A percentile compares a stretch with the other conserved stretches of the same genome.
Evolutionary conservation across 148 eudicot species (phyloP).

Genomic region (Cornus kousa): DNA sequence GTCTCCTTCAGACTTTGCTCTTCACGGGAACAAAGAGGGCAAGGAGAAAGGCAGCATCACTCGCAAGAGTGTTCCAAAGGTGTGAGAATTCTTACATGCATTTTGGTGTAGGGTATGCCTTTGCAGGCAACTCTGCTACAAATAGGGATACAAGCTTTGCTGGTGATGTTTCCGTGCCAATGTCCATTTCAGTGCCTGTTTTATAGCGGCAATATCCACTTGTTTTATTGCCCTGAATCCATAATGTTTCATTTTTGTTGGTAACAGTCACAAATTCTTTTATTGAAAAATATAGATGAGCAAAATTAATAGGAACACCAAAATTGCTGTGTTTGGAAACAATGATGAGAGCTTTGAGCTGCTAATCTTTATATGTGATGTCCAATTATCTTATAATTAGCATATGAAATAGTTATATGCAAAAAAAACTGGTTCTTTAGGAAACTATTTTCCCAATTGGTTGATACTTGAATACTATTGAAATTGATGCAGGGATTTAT

Average conservation of each 20-base stretch:
- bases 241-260: conserved; percentile 16
- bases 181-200: conserved; percentile 55
- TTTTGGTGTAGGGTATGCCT: conserved; percentile 50
- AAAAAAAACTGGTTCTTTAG: not conserved
- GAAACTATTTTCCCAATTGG: not conserved
- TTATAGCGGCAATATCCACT: conserved; percentile 29
- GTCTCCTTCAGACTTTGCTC: conserved; percentile 51
- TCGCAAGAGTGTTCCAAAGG: conserved; percentile 70
- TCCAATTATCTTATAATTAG: not conserved
- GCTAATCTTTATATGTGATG: conserved; percentile 1
- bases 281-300: conserved; percentile 3
- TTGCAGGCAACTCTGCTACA: conserved; percentile 32
- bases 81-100: conserved; percentile 46
- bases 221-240: not conserved
- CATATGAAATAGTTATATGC: not conserved
- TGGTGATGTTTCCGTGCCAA: conserved; percentile 39
- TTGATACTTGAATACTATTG: not conserved
- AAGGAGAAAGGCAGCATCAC: conserved; percentile 76
- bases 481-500: not conserved
- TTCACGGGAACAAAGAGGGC: conserved; percentile 81
- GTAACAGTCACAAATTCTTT: conserved; percentile 20
- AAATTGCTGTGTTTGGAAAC: not conserved
- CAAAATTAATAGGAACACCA: not conserved
- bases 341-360: not conserved
- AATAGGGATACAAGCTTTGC: conserved; percentile 42